Conservation (phyloP, 495 filamentous ascomycete species). For the Aspergillus baeticus region DNA sequence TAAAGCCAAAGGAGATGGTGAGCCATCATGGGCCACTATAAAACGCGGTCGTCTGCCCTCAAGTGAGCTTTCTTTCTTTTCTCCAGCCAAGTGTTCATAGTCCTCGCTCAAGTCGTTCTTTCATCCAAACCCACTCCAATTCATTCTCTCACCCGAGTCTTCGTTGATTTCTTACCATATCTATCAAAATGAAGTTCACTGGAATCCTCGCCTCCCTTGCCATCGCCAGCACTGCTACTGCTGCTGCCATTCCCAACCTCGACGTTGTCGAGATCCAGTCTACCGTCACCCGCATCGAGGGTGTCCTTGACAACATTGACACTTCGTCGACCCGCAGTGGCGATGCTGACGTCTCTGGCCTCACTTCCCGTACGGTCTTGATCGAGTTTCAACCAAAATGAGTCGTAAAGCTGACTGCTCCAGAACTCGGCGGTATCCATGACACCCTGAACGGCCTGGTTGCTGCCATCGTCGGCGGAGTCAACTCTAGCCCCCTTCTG, state of each 20-base stretch:
- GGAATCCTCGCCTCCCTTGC: constrained; percentile 29
- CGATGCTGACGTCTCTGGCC: constrained; percentile 3
- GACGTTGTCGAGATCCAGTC: constrained; percentile 9
- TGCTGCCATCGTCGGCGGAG: neutral
- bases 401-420: neutral
- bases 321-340: neutral
- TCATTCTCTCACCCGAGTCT: constrained; percentile 10
- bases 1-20: neutral
- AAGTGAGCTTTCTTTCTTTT: neutral
- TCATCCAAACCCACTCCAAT: constrained; percentile 4
- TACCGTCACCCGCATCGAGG: constrained; percentile 10
- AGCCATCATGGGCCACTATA: constrained; percentile 18
- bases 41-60: constrained; percentile 14
- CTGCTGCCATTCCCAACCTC: constrained; percentile 21
- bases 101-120: constrained; percentile 28
- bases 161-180: constrained; percentile 4
- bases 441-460: neutral
- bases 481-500: neutral
- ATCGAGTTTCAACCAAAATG: neutral
- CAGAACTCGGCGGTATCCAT: constrained; percentile 8
- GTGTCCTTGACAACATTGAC: constrained; percentile 15
- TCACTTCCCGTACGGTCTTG: constrained; percentile 12
- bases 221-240: constrained; percentile 23
- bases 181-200: constrained; percentile 42
- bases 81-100: constrained; percentile 17